These are phyloP conservation scores for Parietaria judaica DNA, from an alignment of 306 rosid genomes.

Conservation along the genomic window DNA sequence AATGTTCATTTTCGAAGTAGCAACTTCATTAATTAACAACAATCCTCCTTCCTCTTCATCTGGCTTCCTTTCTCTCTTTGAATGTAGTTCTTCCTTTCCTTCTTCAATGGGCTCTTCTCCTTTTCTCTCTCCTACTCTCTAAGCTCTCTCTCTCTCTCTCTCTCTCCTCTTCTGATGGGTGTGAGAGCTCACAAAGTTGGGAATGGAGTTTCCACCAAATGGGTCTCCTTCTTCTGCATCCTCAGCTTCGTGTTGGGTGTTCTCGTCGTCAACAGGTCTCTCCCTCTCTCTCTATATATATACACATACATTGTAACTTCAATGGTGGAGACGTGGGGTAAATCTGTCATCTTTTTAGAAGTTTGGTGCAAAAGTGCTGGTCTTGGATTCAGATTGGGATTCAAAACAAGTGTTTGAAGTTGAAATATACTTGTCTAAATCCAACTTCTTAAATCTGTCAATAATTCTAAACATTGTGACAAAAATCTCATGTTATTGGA, in stretches of 20 bases:
- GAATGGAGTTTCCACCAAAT: conserved; percentile 50
- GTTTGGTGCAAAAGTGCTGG: neutral
- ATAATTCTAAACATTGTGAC: too few species aligned
- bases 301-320: neutral
- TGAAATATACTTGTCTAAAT: too few species aligned
- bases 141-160: too few species aligned
- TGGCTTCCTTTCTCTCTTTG: neutral
- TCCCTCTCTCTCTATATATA: conserved; percentile 10
- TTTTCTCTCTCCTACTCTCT: neutral
- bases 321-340: too few species aligned
- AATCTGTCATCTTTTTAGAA: too few species aligned
- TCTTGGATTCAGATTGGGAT: conserved; percentile 1
- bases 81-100: neutral
- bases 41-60: conserved; percentile 2
- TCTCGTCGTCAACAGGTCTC: conserved; percentile 49
- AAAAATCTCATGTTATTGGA: too few species aligned
- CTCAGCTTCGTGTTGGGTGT: conserved; percentile 53
- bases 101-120: too few species aligned
- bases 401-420: too few species aligned
- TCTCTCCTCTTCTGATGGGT: conserved; percentile 32
- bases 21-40: neutral
- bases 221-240: conserved; percentile 48
- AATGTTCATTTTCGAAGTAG: neutral
- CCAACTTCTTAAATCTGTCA: too few species aligned
- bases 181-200: conserved; percentile 42